Conservation (phyloP, 177 flowering plant genomes). For the Vitis hybrid region DNA sequence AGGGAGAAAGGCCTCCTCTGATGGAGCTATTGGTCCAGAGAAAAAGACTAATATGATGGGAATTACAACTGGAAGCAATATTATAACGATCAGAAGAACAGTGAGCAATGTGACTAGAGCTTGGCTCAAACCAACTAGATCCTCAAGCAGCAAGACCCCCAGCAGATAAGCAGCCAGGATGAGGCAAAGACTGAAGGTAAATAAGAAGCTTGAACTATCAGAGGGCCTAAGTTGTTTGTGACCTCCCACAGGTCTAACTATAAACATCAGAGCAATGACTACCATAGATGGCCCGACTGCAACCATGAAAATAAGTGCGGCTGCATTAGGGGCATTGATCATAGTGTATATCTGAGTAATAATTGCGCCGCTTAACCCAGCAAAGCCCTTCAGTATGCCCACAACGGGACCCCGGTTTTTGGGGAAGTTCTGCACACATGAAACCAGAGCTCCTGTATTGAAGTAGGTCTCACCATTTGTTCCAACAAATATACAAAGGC, state of each 20-base stretch:
- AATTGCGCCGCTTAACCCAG: constrained; percentile 64
- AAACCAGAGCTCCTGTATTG: constrained; percentile 64
- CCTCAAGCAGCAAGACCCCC: constrained; percentile 43
- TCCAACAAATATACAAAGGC: constrained; percentile 50
- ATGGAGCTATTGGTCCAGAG: constrained; percentile 11
- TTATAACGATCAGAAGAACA: constrained; percentile 24
- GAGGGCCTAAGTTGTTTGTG: constrained; percentile 44
- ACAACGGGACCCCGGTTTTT: constrained; percentile 61
- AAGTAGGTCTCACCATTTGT: constrained; percentile 63
- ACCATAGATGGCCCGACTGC: constrained; percentile 58
- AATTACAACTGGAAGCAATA: constrained; percentile 36
- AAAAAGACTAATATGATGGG: constrained; percentile 31
- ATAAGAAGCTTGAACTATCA: constrained; percentile 41
- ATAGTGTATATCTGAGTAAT: constrained; percentile 45
- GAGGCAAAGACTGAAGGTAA: constrained; percentile 42
- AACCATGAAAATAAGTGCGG: constrained; percentile 47
- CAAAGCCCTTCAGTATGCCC: constrained; percentile 69
- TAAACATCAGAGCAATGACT: constrained; percentile 45
- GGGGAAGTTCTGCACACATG: constrained; percentile 67
- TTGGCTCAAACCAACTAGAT: constrained; percentile 26
- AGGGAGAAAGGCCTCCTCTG: constrained; percentile 30
- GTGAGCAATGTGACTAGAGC: constrained; percentile 23
- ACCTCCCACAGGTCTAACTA: constrained; percentile 50
- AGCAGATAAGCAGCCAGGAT: constrained; percentile 48
- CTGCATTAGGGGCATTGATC: constrained; percentile 30